Conservation (phyloP, 805 yeast species). For the Pichia eremophila region DNA sequence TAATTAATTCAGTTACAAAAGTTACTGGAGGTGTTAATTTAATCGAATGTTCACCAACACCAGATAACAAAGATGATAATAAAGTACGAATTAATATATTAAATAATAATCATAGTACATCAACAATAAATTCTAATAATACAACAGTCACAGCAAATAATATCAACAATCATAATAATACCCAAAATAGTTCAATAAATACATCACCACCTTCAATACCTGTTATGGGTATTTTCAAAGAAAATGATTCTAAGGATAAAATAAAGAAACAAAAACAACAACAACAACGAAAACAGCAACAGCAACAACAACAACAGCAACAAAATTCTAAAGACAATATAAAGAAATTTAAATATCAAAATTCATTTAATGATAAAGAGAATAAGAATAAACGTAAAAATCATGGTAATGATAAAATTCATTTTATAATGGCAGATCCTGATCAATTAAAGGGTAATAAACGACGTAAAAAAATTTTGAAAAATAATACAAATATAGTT, state of each 20-base stretch:
- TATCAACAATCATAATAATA: background rate
- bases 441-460: conserved; percentile 7
- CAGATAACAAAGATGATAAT: conserved; percentile 15
- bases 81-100: background rate
- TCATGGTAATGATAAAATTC: conserved; percentile 1
- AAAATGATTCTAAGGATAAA: background rate
- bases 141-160: too few relatives aligned
- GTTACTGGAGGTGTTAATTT: conserved; percentile 10
- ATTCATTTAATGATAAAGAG: background rate
- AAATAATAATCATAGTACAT: too few relatives aligned
- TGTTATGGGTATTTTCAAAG: conserved; percentile 23
- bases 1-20: conserved; percentile 21
- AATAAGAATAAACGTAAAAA: background rate
- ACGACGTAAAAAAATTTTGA: conserved; percentile 2
- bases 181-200: background rate
- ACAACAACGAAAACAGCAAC: background rate
- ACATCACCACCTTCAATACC: background rate
- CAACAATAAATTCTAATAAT: too few relatives aligned
- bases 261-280: background rate
- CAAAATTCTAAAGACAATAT: background rate
- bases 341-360: background rate
- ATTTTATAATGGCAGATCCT: conserved; percentile 13
- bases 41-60: conserved; percentile 22
- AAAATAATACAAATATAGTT: conserved; percentile 8
- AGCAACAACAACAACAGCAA: background rate